These are phyloP conservation scores for Wickerhamomyces pijperi DNA, from an alignment of 805 yeast genomes.

Conservation along the genomic window DNA sequence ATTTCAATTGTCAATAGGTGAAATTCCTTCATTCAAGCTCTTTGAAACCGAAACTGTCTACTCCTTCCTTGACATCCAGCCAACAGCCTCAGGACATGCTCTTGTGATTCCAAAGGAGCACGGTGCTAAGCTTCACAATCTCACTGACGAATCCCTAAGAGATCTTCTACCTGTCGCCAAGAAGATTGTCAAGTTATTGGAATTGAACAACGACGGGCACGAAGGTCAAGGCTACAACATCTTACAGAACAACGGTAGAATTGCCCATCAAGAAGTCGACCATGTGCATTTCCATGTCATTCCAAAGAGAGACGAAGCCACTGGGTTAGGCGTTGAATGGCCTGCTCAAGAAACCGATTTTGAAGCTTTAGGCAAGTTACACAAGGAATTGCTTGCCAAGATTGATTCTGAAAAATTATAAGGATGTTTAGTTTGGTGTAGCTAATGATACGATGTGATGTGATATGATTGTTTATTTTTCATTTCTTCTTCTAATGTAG, in stretches of 20 bases:
- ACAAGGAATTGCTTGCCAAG: constrained; percentile 44
- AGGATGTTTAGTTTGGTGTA: too few relatives aligned
- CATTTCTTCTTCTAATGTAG: constrained; percentile 20
- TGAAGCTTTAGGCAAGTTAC: constrained; percentile 56
- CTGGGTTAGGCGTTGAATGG: constrained; percentile 90
- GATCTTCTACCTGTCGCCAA: constrained; percentile 86
- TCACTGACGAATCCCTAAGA: constrained; percentile 83
- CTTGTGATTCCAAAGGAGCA: constrained; percentile 87
- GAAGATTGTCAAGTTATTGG: constrained; percentile 67
- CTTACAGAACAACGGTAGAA: constrained; percentile 85
- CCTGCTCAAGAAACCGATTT: constrained; percentile 78
- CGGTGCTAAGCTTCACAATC: constrained; percentile 84
- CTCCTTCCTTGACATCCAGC: constrained; percentile 89
- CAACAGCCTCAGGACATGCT: constrained; percentile 82
- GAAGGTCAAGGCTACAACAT: constrained; percentile 72
- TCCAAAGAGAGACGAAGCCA: constrained; percentile 64
- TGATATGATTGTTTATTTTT: too few relatives aligned
- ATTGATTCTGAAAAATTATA: constrained; percentile 17
- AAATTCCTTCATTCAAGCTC: constrained; percentile 86
- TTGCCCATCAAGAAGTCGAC: constrained; percentile 92
- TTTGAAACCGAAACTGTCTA: constrained; percentile 73
- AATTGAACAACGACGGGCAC: constrained; percentile 49
- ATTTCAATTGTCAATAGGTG: constrained; percentile 38
- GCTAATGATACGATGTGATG: too few relatives aligned
- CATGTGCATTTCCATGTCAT: constrained; percentile 96